phyloP scores from a whole-genome alignment of 495 filamentous ascomycete species.

The Aspergillus nidulans region DNA sequence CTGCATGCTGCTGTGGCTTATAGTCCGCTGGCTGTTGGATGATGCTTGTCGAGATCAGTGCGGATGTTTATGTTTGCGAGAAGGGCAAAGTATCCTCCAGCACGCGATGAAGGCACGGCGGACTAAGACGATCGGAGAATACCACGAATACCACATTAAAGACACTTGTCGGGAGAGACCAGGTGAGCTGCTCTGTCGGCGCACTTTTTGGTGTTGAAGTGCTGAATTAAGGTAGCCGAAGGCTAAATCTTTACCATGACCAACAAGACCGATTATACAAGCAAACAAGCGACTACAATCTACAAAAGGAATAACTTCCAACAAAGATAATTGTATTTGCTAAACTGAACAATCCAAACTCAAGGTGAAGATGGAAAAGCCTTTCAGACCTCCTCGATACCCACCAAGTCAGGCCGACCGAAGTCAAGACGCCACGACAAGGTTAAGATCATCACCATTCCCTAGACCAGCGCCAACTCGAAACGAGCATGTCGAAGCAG shows the following conservation, averaged over 20 bases:
- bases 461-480: conserved; percentile 41
- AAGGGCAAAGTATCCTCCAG: not conserved
- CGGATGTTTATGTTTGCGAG: not conserved
- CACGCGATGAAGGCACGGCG: not conserved
- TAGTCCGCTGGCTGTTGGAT: not conserved
- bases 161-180: not conserved
- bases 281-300: no score
- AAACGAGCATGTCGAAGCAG: conserved; percentile 16
- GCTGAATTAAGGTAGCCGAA: no score
- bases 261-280: no score
- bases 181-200: no score
- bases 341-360: no score
- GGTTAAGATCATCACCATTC: conserved; percentile 72
- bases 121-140: not conserved
- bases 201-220: conserved; percentile 1
- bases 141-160: not conserved
- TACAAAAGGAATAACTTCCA: no score
- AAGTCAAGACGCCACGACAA: conserved; percentile 56
- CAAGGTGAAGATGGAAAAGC: conserved; percentile 31
- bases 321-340: no score
- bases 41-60: not conserved
- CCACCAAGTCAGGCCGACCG: conserved; percentile 60
- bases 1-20: not conserved
- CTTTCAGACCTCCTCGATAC: conserved; percentile 70
- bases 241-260: no score